phyloP scores from a whole-genome alignment of 768 basidiomycete genomes.

The Punctularia strigosozonata region DNA sequence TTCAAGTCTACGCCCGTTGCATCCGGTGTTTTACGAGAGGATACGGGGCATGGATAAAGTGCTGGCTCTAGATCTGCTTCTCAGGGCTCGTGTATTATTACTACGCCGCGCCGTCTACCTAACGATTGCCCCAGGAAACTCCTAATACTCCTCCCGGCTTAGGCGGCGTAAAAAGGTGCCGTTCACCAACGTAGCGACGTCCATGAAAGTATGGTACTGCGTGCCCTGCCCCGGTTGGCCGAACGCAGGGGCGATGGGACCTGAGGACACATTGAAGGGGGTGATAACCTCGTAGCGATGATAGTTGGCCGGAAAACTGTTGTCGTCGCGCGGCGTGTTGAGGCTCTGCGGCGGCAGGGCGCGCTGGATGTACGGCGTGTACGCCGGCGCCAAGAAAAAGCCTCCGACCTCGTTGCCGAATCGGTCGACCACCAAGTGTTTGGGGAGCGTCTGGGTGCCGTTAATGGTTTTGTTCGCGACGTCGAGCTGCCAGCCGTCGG shows the following conservation, averaged over 20 bases:
- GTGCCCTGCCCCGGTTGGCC: constrained; percentile 10
- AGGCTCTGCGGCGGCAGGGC: constrained; percentile 3
- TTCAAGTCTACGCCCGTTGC: too few species aligned
- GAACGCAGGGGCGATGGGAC: constrained; percentile 8
- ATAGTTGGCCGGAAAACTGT: constrained; percentile 1
- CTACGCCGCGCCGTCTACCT: too few species aligned
- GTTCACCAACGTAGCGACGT: not conserved
- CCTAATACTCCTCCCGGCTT: too few species aligned
- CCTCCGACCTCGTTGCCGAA: not conserved
- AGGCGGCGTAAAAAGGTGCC: too few species aligned
- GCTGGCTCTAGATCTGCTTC: too few species aligned
- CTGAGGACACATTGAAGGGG: constrained; percentile 5
- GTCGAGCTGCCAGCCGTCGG: not conserved
- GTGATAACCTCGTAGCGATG: constrained; percentile 7
- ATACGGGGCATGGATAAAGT: too few species aligned
- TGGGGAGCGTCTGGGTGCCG: not conserved
- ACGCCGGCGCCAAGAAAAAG: not conserved
- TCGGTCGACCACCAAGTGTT: not conserved
- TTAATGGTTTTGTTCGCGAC: not conserved
- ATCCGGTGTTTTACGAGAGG: too few species aligned
- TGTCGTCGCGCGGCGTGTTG: constrained; percentile 2
- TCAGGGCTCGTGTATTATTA: too few species aligned
- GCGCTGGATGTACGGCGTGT: not conserved
- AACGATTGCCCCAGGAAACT: too few species aligned
- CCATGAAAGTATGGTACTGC: constrained; percentile 4